Evolutionary conservation across 202 grass and related monocot genomes (phyloP), one percentile per base, ranked within the genome.

Genomic region (Hordeum pubiflorum): DNA sequence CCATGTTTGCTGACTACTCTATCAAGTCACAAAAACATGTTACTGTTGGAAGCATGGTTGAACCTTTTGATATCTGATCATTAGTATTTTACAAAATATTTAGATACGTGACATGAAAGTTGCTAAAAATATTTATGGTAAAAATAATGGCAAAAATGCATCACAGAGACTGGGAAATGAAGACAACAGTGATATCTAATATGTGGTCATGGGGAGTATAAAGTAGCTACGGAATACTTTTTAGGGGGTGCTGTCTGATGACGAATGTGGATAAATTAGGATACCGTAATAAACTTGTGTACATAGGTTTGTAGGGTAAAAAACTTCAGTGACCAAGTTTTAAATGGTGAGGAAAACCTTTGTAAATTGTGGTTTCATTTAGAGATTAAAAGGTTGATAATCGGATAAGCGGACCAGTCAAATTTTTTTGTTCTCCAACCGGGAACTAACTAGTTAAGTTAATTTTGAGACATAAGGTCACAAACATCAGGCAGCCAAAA

Each of bases 31-130:
- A 71, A 39, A 55, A 68, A 33, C 4, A 58, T 80, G 48, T n/a
- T 59, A 81, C 54, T 72, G 66, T 43, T 15, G 20, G 71, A 38
- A 79, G 57, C 7, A 64, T 36, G 67, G 8, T 73, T 65, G 82
- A 46, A 63, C 75, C 58, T 78, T 46, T 63, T 31, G 38, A 14
- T 78, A 31, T 63, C 58, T 63, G 58, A 14, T 57, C 58, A 83
- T 18, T 9, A 31, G 43, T 83, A 66, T 72, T 56, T 83, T 79
- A 26, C 18, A 57, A 60, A 61, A 75, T 81, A 86, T 57, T 66
- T 58, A 86, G 73, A 63, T 78, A 44, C n/a, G 9, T 32, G 37
- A 31, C 26, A 32, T 20, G 15, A 31, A 29, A 3, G 24, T 67
- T 54, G 43, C 20, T 36, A 10, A 68, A 17, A 60, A 33, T 21